Evolutionary conservation across 2,329 filamentous ascomycete genomes (phyloP), one percentile per base, ranked within the genome.

Genomic region (Cladobotryum mycophilum): DNA sequence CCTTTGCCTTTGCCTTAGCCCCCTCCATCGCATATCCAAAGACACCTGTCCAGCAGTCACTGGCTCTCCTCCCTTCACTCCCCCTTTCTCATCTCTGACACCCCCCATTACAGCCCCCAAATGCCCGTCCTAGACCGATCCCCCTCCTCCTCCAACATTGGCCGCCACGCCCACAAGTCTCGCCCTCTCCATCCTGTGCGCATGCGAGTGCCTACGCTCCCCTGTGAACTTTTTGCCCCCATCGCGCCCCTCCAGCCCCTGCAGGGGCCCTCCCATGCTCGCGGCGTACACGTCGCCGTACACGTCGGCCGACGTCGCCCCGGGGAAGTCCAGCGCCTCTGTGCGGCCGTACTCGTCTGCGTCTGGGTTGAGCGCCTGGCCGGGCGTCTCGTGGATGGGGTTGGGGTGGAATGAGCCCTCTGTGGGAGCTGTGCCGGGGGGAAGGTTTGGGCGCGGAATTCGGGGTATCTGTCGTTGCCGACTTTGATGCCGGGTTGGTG

Each of bases 401-500:
- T 71, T 66, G 11, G 76, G 73, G 38, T 65, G 57, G 61, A 69
- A 74, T 9, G 66, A 69, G 48, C 64, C 45, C 47, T 71, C 63
- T 13, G 53, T 53, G 3, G 86, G 86, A 0, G 86, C 85, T 3
- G 80, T 79, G 53, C 86, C 86, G 84, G 68, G 0, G 82, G 75
- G 35, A 82, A 68, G 1, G 75, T 76, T 64, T 89, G 57, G 20
- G 80, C 77, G 59, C 77, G 71, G 71, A 86, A 89, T 61, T 86
- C 84, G 17, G 81, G 81, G 12, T 67, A 62, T 20, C 70, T 69
- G 48, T 85, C 82, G 57, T 81, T 79, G 60, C 79, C 79, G 51
- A 81, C 75, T 54, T 80, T 75, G 58, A 76, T 71, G 47, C 85
- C 85, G 3, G 78, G 76, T 61, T 81, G 74, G 66, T 89, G 85